phyloP scores from a whole-genome alignment of 208 protist genomes.

The Leishmania braziliensis region DNA sequence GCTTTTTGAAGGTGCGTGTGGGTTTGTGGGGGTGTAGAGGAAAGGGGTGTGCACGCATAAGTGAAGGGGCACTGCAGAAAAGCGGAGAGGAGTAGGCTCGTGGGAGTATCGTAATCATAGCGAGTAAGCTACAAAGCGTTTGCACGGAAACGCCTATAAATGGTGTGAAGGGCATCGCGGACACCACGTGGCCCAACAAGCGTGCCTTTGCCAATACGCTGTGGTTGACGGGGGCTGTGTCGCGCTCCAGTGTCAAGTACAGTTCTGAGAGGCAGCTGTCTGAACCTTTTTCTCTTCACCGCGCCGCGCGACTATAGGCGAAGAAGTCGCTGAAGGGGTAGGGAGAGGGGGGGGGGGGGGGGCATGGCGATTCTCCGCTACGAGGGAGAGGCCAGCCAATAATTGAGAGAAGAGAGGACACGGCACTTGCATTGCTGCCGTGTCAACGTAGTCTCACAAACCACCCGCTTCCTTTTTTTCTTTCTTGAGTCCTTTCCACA shows the following conservation, averaged over 20 bases:
- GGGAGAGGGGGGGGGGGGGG: too few species aligned
- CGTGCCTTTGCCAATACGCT: background rate
- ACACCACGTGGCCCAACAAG: background rate
- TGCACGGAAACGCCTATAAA: too few species aligned
- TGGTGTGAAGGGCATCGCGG: background rate
- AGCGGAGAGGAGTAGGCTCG: background rate
- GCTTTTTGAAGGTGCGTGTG: too few species aligned
- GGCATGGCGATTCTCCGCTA: background rate
- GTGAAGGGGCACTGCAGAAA: background rate
- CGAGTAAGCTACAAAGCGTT: background rate
- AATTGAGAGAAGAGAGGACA: background rate
- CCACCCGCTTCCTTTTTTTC: background rate
- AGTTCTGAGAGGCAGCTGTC: background rate
- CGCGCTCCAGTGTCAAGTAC: background rate
- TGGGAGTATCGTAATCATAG: background rate
- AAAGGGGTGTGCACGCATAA: background rate
- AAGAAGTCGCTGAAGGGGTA: background rate
- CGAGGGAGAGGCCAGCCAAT: background rate
- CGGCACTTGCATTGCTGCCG: background rate
- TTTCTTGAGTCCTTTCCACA: background rate
- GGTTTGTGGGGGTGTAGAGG: background rate
- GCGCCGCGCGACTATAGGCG: background rate
- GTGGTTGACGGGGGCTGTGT: background rate
- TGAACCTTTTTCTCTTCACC: background rate
- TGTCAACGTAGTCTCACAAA: background rate